Evolutionary conservation across 345 rosid genomes (phyloP), one percentile per base, ranked within the genome.

Genomic region (Abelmoschus esculentus): DNA sequence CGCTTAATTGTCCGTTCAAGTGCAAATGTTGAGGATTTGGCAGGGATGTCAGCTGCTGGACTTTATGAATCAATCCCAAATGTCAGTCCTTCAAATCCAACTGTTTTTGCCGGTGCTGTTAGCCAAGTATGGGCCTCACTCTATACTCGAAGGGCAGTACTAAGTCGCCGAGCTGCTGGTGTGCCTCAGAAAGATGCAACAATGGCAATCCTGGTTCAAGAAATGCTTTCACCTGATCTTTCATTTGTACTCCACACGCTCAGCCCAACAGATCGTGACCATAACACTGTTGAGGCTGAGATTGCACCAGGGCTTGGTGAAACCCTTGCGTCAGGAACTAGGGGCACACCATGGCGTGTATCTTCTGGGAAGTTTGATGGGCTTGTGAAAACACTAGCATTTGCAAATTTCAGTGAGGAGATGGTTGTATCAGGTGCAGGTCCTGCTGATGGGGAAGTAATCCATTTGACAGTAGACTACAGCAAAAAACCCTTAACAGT

Each of bases 1-100:
- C 85, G 86, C 60, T 73, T 95, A 66, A 88, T 95, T 61, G 99
- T 89, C 50, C 99, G 99, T 57, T 95, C 99, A 61, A 95, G 99
- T 74, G 99, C 99, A 73, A 95, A 95, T 54, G 92, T 91, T 0
- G 99, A 95, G 88, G 99, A 95, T 76, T 76, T 93, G 77, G 96
- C 90, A 0, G 96, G 99, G 57, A 89, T 93, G 96, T 91, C 99
- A 5, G 97, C 99, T 69, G 99, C 97, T 53, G 99, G 99, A 44
- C 91, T 95, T 52, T 95, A 95, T 22, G 99, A 91, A 55, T 95
- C 99, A 22, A 88, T 95, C 58, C 97, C 93, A 10, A 95, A 95
- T 59, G 97, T 91, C 32, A 90, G 92, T 61, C 89, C 83, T 50
- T 83, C 92, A 3, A 85, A 87, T 74, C 92, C 86, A 8, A 70